Conservation (phyloP, 768 basidiomycete species). For the Termitomyces sp. region DNA sequence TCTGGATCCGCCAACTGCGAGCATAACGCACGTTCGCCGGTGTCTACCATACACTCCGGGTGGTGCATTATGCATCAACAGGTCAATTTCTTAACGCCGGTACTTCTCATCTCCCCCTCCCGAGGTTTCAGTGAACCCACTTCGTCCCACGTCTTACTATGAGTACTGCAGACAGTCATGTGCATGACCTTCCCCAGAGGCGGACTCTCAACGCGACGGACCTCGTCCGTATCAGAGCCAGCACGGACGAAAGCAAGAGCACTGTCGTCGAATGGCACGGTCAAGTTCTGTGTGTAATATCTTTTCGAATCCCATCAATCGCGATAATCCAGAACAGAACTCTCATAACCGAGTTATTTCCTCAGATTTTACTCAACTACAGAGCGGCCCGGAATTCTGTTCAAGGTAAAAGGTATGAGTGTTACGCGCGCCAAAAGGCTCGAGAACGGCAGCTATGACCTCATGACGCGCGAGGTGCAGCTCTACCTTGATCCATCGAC, state of each 20-base stretch:
- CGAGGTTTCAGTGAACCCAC: too few species aligned
- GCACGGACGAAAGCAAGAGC: constrained; percentile 13
- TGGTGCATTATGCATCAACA: too few species aligned
- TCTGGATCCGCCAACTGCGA: too few species aligned
- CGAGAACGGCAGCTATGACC: constrained; percentile 14
- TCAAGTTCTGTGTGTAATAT: constrained; percentile 14
- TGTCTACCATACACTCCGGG: too few species aligned
- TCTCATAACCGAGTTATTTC: neutral
- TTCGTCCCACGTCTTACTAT: neutral
- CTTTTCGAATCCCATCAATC: neutral
- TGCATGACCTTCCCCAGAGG: neutral
- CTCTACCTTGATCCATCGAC: constrained; percentile 18
- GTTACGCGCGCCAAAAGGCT: constrained; percentile 13
- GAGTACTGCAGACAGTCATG: neutral
- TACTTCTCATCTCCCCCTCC: too few species aligned
- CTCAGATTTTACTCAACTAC: constrained; percentile 15
- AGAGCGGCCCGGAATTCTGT: constrained; percentile 11
- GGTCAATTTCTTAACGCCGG: too few species aligned
- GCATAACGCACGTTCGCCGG: too few species aligned
- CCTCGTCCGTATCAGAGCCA: constrained; percentile 16
- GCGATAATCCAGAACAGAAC: neutral
- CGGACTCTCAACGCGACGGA: constrained; percentile 2
- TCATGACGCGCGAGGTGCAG: constrained; percentile 15
- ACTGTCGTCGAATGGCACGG: constrained; percentile 17
- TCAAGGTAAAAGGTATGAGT: constrained; percentile 19